These are phyloP conservation scores for Aureobasidium zeae DNA, from an alignment of 2,329 filamentous ascomycete species.

Conservation along the genomic window DNA sequence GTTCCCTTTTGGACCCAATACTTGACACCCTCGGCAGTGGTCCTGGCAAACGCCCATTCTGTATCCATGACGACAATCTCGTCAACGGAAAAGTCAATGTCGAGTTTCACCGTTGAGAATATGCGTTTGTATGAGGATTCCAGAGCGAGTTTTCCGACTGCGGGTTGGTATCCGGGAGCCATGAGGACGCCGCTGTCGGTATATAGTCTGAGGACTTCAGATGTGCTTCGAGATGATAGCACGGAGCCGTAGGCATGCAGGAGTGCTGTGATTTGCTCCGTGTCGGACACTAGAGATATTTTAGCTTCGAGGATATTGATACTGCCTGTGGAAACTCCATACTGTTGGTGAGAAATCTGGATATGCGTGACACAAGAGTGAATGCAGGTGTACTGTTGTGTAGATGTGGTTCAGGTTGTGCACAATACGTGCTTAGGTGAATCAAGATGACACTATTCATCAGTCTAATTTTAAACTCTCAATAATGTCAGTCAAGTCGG, in stretches of 20 bases:
- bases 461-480: no score
- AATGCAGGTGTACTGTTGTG: no score
- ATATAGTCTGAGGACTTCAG: not conserved
- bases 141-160: not conserved
- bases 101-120: constrained; percentile 1
- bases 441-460: no score
- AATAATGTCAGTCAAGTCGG: no score
- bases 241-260: not conserved
- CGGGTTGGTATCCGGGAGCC: not conserved
- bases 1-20: not conserved
- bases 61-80: not conserved
- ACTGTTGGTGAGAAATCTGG: no score
- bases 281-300: not conserved
- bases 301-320: no score
- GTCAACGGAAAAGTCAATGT: not conserved
- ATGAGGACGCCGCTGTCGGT: not conserved
- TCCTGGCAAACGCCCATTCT: not conserved
- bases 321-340: no score
- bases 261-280: not conserved
- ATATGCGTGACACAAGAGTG: no score
- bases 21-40: not conserved
- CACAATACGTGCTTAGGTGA: no score
- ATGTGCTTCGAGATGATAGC: not conserved
- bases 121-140: not conserved
- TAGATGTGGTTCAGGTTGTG: no score